Evolutionary conservation across 164 flowering plant species (phyloP).

Genomic region (Platanus orientalis): DNA sequence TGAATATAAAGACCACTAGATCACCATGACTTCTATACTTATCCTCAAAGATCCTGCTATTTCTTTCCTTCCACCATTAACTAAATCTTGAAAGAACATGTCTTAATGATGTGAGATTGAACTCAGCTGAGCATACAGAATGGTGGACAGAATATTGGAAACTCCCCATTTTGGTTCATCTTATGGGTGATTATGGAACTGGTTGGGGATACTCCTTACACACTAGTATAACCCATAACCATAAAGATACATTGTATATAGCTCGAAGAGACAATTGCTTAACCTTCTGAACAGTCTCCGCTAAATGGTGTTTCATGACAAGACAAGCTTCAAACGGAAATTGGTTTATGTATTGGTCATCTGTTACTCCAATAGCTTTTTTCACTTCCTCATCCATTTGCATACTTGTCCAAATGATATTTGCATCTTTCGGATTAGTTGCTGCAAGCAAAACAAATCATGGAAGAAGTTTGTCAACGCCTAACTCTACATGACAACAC

Average conservation of each 20-base stretch:
- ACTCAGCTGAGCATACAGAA: background rate
- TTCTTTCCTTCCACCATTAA: too few species aligned
- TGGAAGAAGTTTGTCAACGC: too few species aligned
- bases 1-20: too few species aligned
- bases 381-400: conserved; percentile 86
- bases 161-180: background rate
- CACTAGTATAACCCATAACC: background rate
- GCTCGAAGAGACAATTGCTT: background rate
- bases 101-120: background rate
- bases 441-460: conserved; percentile 47
- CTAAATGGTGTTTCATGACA: conserved; percentile 98
- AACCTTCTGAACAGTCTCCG: conserved; percentile 90
- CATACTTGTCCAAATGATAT: conserved; percentile 87
- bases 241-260: background rate
- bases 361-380: conserved; percentile 67
- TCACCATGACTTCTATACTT: too few species aligned
- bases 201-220: background rate
- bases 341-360: conserved; percentile 80
- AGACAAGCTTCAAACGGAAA: conserved; percentile 97
- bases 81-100: background rate
- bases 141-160: conserved; percentile 2
- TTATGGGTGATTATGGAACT: background rate
- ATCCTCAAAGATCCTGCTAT: too few species aligned
- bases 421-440: conserved; percentile 74
- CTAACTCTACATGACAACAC: background rate